A percentile compares a stretch with the other conserved stretches of the same genome.
Conservation (phyloP, 2,329 filamentous ascomycete genomes). For the Thielaviopsis musarum region DNA sequence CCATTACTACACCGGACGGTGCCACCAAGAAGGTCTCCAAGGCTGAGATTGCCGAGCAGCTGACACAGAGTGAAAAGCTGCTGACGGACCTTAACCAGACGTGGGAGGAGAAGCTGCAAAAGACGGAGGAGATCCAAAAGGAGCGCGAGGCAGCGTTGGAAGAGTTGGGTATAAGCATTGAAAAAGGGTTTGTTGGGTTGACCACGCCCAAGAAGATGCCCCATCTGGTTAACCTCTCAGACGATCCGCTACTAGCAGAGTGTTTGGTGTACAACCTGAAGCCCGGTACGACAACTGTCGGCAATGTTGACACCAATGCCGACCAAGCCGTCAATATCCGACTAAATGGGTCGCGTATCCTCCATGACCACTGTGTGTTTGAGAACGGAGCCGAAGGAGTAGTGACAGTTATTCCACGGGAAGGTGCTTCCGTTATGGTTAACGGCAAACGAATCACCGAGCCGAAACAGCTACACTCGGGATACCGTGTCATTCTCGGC, state of each 20-base stretch:
- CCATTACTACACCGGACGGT: constrained; percentile 75
- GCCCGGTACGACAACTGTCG: constrained; percentile 82
- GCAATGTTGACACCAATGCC: constrained; percentile 74
- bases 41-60: constrained; percentile 90
- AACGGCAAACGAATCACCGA: constrained; percentile 84
- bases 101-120: constrained; percentile 90
- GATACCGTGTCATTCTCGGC: constrained; percentile 85
- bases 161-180: constrained; percentile 94
- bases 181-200: constrained; percentile 91
- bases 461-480: constrained; percentile 71
- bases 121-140: constrained; percentile 95
- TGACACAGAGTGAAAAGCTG: constrained; percentile 91
- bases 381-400: constrained; percentile 75
- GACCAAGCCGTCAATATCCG: constrained; percentile 69
- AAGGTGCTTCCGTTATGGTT: constrained; percentile 95
- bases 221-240: constrained; percentile 94
- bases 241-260: constrained; percentile 82
- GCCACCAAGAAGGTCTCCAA: constrained; percentile 90
- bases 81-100: constrained; percentile 94
- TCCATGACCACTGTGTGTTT: constrained; percentile 84
- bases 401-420: constrained; percentile 77
- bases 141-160: constrained; percentile 89
- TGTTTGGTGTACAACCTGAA: constrained; percentile 97
- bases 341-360: constrained; percentile 81
- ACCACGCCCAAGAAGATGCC: constrained; percentile 99